phyloP scores from a whole-genome alignment of 2,329 filamentous ascomycete species.

The Sporothrix pallida region DNA sequence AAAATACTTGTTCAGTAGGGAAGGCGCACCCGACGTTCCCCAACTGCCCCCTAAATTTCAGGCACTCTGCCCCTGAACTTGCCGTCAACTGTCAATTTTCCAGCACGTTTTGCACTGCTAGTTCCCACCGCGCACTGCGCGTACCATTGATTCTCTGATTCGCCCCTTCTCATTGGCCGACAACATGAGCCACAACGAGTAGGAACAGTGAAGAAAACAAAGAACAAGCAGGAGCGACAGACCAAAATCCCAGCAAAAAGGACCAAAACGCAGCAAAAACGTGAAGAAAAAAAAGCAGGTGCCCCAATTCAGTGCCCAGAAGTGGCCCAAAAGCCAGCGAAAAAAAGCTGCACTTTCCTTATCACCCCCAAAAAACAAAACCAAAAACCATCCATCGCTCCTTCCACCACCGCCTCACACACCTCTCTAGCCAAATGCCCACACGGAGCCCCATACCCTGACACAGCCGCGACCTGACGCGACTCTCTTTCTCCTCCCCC shows the following conservation, averaged over 20 bases:
- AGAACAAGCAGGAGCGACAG: constrained; percentile 13
- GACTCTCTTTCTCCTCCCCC: constrained; percentile 38
- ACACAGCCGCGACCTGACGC: constrained; percentile 52
- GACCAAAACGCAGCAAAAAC: not conserved
- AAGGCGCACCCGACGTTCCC: not conserved
- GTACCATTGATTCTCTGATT: not conserved
- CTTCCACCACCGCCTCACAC: constrained; percentile 29
- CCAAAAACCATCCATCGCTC: constrained; percentile 23
- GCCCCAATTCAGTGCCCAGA: not conserved
- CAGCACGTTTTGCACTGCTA: not conserved
- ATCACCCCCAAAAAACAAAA: constrained; percentile 27
- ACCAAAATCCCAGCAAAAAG: not conserved
- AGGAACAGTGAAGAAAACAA: not conserved
- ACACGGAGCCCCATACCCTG: constrained; percentile 45
- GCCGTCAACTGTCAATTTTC: not conserved
- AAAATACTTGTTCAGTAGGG: not conserved
- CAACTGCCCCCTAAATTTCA: not conserved
- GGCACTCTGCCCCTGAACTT: not conserved
- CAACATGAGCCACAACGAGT: constrained; percentile 9
- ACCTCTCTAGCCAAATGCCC: constrained; percentile 37
- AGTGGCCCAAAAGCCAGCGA: not conserved
- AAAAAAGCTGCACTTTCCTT: constrained; percentile 28
- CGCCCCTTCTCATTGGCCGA: constrained; percentile 13
- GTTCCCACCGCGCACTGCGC: not conserved
- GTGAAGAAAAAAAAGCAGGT: not conserved